A percentile compares a stretch with the other conserved stretches of the same genome.
These are phyloP conservation scores for Myriosclerotinia curreyana DNA, from an alignment of 2,329 filamentous ascomycete species.

Conservation along the genomic window DNA sequence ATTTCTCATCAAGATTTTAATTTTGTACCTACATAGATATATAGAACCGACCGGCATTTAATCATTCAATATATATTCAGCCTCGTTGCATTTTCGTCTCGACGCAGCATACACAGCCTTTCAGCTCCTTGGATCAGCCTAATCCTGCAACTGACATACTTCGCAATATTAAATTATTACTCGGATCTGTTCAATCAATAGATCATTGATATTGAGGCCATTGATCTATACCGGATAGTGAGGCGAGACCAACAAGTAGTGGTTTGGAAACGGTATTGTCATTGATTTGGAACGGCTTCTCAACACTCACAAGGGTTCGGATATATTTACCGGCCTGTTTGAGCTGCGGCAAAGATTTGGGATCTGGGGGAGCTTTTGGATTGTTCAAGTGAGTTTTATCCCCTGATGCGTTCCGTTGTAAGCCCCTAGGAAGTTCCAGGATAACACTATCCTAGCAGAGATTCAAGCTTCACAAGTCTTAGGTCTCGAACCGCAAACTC, in stretches of 20 bases:
- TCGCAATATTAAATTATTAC: neutral
- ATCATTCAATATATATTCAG: neutral
- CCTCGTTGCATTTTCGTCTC: neutral
- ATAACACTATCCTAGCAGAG: neutral
- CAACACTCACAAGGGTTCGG: too few species aligned
- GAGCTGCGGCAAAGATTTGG: neutral
- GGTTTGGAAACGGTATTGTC: neutral
- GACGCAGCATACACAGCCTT: neutral
- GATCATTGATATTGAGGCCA: too few species aligned
- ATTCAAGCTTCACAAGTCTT: neutral
- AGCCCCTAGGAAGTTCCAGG: neutral
- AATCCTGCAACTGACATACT: neutral
- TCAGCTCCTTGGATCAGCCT: neutral
- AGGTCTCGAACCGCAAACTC: neutral
- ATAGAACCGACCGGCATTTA: neutral
- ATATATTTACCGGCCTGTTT: neutral
- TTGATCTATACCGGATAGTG: neutral
- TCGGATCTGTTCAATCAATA: neutral
- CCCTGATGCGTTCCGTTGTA: neutral
- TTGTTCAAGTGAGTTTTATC: too few species aligned
- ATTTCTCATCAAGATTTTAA: neutral
- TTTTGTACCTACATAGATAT: constrained; percentile 17
- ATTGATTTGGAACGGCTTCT: too few species aligned
- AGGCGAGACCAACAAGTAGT: neutral
- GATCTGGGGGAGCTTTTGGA: too few species aligned